Conservation (phyloP, 768 basidiomycete genomes). For the Boletus patriciae region DNA sequence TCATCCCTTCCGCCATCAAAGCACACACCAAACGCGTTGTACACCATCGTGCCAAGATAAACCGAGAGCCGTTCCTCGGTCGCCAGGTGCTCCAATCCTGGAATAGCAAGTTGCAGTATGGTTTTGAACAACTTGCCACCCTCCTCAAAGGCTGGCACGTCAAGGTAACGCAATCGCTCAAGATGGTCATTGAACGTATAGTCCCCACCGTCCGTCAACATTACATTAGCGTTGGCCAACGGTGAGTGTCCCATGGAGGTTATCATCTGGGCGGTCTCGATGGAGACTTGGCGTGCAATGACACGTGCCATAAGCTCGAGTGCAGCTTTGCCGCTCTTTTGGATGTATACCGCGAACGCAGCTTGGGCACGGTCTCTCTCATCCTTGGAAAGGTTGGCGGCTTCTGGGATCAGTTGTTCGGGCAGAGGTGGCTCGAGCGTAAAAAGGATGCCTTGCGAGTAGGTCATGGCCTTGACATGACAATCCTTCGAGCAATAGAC, state of each 20-base stretch:
- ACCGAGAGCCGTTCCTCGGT: constrained; percentile 60
- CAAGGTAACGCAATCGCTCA: constrained; percentile 70
- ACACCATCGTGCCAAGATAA: constrained; percentile 68
- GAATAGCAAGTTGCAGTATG: constrained; percentile 61
- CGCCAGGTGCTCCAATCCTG: constrained; percentile 71
- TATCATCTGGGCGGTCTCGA: constrained; percentile 60
- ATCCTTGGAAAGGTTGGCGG: constrained; percentile 36
- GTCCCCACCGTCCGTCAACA: constrained; percentile 44
- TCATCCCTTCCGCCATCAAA: constrained; percentile 66
- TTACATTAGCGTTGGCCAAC: constrained; percentile 14
- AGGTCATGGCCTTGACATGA: constrained; percentile 50
- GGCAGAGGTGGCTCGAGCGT: constrained; percentile 64
- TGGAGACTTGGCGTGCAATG: constrained; percentile 67
- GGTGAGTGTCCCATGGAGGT: constrained; percentile 21
- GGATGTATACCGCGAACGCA: constrained; percentile 56
- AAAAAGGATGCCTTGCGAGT: constrained; percentile 72
- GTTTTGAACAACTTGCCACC: constrained; percentile 51
- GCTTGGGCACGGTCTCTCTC: constrained; percentile 59
- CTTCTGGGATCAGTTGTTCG: constrained; percentile 34
- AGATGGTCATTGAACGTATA: constrained; percentile 76
- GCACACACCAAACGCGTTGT: constrained; percentile 76
- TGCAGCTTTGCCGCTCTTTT: constrained; percentile 44
- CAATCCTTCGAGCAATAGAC: constrained; percentile 77
- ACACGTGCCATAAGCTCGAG: constrained; percentile 68
- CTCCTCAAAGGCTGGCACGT: constrained; percentile 48